Conservation (phyloP, 176 grass and related monocot species). For the Pontederia crassipes region DNA sequence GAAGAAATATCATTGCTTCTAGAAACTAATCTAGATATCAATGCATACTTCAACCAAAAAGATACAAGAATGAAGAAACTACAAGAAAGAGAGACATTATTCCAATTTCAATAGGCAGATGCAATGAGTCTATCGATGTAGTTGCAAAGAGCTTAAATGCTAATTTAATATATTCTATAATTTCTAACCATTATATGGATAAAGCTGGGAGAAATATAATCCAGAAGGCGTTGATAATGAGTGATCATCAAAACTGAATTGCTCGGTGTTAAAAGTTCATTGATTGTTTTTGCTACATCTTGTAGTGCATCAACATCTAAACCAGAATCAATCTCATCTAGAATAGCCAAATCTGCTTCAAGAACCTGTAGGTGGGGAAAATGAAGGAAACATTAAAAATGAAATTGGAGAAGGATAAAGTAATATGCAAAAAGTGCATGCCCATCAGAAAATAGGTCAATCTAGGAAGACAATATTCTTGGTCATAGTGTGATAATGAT, state of each 20-base stretch:
- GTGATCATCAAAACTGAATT: slow-evolving; percentile 93
- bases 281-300: slow-evolving; percentile 76
- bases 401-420: neutral
- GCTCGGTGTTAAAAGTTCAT: slow-evolving; percentile 65
- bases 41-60: neutral
- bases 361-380: slow-evolving; percentile 54
- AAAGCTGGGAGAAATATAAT: slow-evolving; percentile 70
- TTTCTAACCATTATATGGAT: slow-evolving; percentile 87
- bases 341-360: slow-evolving; percentile 84
- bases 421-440: neutral
- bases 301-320: slow-evolving; percentile 97
- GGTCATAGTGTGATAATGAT: no score
- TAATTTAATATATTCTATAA: slow-evolving; percentile 2
- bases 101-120: neutral
- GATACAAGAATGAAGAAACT: no score
- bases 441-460: neutral
- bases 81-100: neutral
- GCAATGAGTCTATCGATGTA: neutral
- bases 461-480: no score
- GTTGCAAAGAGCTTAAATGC: neutral
- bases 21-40: no score
- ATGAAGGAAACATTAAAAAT: neutral
- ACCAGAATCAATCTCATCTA: slow-evolving; percentile 95
- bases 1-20: no score
- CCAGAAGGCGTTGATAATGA: slow-evolving; percentile 84